These are phyloP conservation scores for Xylariaceae sp. DNA, from an alignment of 2,329 filamentous ascomycete genomes.

Conservation along the genomic window DNA sequence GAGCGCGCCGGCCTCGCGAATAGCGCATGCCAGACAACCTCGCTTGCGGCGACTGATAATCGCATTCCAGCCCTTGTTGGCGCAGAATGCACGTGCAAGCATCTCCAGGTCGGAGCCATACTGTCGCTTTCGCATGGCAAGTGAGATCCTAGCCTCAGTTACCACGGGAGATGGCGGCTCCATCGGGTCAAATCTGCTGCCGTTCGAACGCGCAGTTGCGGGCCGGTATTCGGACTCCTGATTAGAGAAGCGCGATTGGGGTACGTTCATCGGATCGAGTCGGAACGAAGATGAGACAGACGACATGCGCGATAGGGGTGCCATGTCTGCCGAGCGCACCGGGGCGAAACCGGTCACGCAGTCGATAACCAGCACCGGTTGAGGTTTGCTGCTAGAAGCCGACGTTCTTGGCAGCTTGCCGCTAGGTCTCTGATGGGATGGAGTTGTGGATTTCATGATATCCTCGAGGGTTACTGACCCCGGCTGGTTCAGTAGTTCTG, in stretches of 20 bases:
- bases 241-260: constrained; percentile 24
- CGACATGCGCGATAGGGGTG: constrained; percentile 43
- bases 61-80: constrained; percentile 69
- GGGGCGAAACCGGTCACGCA: constrained; percentile 53
- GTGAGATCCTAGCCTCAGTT: constrained; percentile 48
- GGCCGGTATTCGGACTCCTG: constrained; percentile 25
- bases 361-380: constrained; percentile 55
- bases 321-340: constrained; percentile 42
- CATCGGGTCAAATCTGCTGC: constrained; percentile 28
- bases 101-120: constrained; percentile 64
- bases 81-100: constrained; percentile 66
- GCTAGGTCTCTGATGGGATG: constrained; percentile 13
- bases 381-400: constrained; percentile 25
- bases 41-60: constrained; percentile 61
- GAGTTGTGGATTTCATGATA: constrained; percentile 8
- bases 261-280: constrained; percentile 25
- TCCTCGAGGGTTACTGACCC: constrained; percentile 29
- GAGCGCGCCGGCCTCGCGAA: constrained; percentile 67
- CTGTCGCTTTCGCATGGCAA: constrained; percentile 52
- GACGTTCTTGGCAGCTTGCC: constrained; percentile 19
- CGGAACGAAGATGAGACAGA: constrained; percentile 35
- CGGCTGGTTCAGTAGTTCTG: constrained; percentile 47
- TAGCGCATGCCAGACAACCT: constrained; percentile 67
- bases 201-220: constrained; percentile 26
- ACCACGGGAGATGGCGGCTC: constrained; percentile 21